These are phyloP conservation scores for Saccharomycopsis phalli DNA, from an alignment of 1,139 yeast genomes.

Conservation along the genomic window DNA sequence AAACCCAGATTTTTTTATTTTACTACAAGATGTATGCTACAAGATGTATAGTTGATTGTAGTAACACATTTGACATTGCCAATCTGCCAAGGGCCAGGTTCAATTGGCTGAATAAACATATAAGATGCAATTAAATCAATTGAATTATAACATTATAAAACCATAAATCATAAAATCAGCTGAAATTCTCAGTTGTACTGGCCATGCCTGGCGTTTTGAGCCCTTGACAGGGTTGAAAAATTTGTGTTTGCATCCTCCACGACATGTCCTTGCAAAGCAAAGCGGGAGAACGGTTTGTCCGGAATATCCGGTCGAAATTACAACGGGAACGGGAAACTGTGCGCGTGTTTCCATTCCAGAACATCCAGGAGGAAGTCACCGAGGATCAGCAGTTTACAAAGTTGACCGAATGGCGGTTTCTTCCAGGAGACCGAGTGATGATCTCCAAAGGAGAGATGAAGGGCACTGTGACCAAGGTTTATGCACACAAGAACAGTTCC, in stretches of 20 bases:
- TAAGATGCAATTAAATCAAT: too few species aligned
- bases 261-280: conserved; percentile 1
- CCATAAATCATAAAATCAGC: background rate
- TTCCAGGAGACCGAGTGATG: conserved; percentile 58
- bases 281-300: conserved; percentile 5
- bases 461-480: conserved; percentile 61
- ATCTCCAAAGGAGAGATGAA: conserved; percentile 59
- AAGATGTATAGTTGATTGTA: too few species aligned
- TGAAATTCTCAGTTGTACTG: background rate
- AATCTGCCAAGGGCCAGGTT: too few species aligned
- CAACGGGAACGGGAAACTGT: conserved; percentile 21
- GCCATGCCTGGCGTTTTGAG: background rate
- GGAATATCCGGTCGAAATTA: conserved; percentile 24
- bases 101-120: too few species aligned
- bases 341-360: conserved; percentile 23
- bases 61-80: too few species aligned
- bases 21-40: too few species aligned
- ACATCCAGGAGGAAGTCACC: conserved; percentile 27
- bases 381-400: conserved; percentile 32
- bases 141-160: too few species aligned
- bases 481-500: conserved; percentile 37
- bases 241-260: background rate
- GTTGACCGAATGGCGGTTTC: conserved; percentile 41
- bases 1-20: too few species aligned
- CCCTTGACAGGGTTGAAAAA: background rate